Evolutionary conservation across 2,329 filamentous ascomycete genomes (phyloP).

Genomic region (Ceratocystis cacaofunesta): DNA sequence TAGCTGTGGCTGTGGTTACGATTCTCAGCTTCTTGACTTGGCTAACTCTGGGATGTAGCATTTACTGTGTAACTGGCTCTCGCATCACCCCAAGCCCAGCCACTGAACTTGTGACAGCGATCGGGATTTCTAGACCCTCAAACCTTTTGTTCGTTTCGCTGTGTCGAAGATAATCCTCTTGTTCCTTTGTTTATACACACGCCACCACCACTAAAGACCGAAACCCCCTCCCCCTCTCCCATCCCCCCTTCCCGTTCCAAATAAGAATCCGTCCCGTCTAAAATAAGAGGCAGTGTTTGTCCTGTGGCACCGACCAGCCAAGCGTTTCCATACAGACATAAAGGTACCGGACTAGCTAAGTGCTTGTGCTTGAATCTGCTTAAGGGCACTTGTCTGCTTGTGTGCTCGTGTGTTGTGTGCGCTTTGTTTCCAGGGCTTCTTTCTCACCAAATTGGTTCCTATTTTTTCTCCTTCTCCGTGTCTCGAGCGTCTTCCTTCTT

Average conservation of each 20-base stretch:
- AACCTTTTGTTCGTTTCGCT: background rate
- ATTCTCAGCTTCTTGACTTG: no score
- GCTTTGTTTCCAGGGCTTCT: background rate
- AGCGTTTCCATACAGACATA: background rate
- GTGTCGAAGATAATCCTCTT: background rate
- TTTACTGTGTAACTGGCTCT: no score
- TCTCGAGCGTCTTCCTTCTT: constrained; percentile 10
- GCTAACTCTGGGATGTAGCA: no score
- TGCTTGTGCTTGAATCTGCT: background rate
- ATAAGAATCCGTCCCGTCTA: background rate
- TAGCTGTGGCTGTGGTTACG: no score
- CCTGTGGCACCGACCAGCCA: background rate
- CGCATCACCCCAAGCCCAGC: no score
- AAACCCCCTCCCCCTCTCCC: background rate
- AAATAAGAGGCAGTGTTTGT: constrained; percentile 7
- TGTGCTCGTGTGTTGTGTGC: background rate
- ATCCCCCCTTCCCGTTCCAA: background rate
- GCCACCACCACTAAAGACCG: no score
- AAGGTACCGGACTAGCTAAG: background rate
- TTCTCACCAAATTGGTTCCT: background rate
- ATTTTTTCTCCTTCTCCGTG: constrained; percentile 7
- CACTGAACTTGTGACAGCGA: no score
- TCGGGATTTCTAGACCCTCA: no score
- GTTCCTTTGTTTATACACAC: background rate
- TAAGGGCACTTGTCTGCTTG: background rate